These are phyloP conservation scores for Amphicarpaea edgeworthii DNA, from an alignment of 306 rosid species.

Conservation along the genomic window DNA sequence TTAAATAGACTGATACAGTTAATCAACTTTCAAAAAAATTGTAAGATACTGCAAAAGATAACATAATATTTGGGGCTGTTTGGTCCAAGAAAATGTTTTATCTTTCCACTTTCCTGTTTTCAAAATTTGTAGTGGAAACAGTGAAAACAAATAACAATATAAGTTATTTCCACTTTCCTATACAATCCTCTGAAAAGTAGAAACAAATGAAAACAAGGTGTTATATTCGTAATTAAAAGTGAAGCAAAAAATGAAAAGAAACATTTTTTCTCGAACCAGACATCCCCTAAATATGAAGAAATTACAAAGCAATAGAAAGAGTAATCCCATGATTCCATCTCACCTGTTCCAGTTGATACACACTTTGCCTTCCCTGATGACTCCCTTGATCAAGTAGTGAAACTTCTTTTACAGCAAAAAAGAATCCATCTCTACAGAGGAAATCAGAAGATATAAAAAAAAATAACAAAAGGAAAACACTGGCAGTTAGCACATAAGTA, in stretches of 20 bases:
- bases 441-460: constrained; percentile 25
- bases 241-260: not conserved
- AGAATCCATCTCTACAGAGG: constrained; percentile 65
- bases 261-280: not conserved
- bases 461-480: constrained; percentile 6
- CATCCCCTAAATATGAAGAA: constrained; percentile 5
- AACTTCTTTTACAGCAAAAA: constrained; percentile 89
- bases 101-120: not conserved
- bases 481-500: constrained; percentile 16
- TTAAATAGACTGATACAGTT: not conserved
- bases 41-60: constrained; percentile 1
- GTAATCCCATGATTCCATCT: constrained; percentile 37
- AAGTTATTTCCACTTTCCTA: not conserved
- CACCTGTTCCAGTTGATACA: constrained; percentile 84
- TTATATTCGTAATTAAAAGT: not conserved
- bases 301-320: constrained; percentile 34
- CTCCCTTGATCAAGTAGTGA: constrained; percentile 85
- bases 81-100: not conserved
- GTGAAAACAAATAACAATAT: not conserved
- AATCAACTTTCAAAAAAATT: not conserved
- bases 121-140: constrained; percentile 4
- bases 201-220: not conserved
- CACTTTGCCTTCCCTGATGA: constrained; percentile 81
- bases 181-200: not conserved
- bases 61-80: not conserved